Evolutionary conservation across 495 filamentous ascomycete genomes (phyloP), one percentile per base, ranked within the genome.

Genomic region (Cercophora scortea): DNA sequence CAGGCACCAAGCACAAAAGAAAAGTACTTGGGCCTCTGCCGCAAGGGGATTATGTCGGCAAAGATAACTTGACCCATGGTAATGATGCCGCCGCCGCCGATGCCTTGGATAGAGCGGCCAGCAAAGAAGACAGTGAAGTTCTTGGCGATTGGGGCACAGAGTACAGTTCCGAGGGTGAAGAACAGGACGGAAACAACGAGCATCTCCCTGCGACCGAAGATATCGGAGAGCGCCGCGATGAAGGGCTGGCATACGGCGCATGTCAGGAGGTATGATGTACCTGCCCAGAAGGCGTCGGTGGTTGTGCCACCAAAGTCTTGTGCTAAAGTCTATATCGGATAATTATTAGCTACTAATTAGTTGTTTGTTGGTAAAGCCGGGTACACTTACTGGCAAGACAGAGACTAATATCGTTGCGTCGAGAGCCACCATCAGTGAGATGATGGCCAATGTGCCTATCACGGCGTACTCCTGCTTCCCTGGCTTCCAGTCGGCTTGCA

Each of bases 11-110:
- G 57, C 39, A 69, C 69, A 10, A 69, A 54, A 6, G 65, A 67
- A 40, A 68, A 72, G 51, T 66, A 72, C 58, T 69, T 71, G 12
- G 63, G 55, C 36, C 65, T 50, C 55, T 63, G 56, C 50, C 77
- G 39, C 64, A 79, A 55, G 6, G 65, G 67, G 1, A 68, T 63
- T 39, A 71, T 61, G n/a, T 69, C 68, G 19, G 59, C 93, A 84
- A 80, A 78, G 42, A 77, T 67, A 42, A 95, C 90, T 61, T 94
- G 89, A 19, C 87, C 84, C 58, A 96, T 68, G 25, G 86, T 84
- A 17, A 94, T 79, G 49, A 93, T 79, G 1, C 90, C 90, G 46
- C 88, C 89, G 38, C 87, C 89, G 4, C 89, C 90, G 15, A 87
- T 71, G 42, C 90, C 90, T 61, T 95, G 90, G 43, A 95, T 71